Percentiles rank a stretch among this genome's conserved stretches.
phyloP scores from a whole-genome alignment of 2,329 filamentous ascomycete genomes.

The Aspergillus sp. region DNA sequence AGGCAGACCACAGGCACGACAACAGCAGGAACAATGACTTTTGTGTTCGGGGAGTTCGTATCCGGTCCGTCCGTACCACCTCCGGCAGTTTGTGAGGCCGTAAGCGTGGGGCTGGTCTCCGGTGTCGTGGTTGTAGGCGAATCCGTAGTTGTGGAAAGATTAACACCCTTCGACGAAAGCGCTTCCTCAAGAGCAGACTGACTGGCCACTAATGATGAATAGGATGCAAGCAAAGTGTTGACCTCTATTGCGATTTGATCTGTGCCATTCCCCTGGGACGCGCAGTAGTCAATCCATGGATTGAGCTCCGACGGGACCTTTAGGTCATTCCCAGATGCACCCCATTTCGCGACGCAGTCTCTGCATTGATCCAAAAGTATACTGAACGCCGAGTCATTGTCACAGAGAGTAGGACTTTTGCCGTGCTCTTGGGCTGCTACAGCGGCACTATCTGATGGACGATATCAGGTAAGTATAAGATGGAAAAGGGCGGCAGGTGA shows the following conservation, averaged over 20 bases:
- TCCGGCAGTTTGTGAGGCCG: too few species aligned
- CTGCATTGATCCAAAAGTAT: too few species aligned
- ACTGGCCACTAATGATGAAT: background rate
- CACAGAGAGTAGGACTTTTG: too few species aligned
- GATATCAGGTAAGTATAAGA: too few species aligned
- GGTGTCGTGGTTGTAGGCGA: background rate
- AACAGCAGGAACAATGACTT: background rate
- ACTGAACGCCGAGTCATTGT: too few species aligned
- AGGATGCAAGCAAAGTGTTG: background rate
- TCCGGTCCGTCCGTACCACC: too few species aligned
- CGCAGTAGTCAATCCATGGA: background rate
- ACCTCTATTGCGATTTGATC: background rate
- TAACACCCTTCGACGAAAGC: background rate
- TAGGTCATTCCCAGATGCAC: too few species aligned
- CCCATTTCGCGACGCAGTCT: too few species aligned
- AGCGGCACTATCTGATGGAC: too few species aligned
- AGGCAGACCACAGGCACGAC: background rate
- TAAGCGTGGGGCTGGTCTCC: background rate
- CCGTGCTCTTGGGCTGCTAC: fast-evolving
- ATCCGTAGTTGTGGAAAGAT: background rate
- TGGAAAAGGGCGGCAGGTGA: too few species aligned
- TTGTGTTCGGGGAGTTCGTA: background rate
- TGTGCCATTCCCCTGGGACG: background rate
- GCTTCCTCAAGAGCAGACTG: background rate
- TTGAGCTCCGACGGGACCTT: too few species aligned